Base-by-base conservation (phyloP, 192 early-diverging fungal species). In the Coemansia sp. region DNA sequence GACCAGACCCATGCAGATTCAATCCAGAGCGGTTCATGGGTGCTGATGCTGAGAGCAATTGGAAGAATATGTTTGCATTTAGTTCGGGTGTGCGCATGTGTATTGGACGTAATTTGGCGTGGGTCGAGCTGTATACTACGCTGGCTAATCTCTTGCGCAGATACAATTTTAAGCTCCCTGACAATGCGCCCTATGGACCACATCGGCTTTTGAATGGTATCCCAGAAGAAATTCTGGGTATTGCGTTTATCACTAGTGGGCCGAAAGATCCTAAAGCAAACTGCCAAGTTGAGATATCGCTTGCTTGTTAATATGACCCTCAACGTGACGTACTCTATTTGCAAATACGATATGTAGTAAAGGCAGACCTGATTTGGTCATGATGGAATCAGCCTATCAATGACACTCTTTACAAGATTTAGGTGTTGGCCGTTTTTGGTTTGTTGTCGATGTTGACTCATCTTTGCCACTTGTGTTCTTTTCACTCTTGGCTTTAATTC, bases 111-210 rank as follows among this genome's bases (percentile, higher is more conserved):
- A 71, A 72, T 38, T 55, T 85, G 48, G 80, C 69, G 0, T 62
- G 61, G 71, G 66, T 76, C 2, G 80, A 83, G 41, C 22, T 85
- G 61, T 76, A 75, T 31, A 75, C 80, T 1, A 51, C 66, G 39
- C 40, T 85, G 69, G 80, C 74, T 8, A 81, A 84, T 22, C 19
- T 83, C 13, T 46, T 85, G 39, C 80, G 74, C 20, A 62, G 56
- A 15, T 82, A 74, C 38, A 61, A 72, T 10, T 67, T 81, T 20
- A 44, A 55, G 34, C 40, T 76, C 2, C 74, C 77, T 0, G 60
- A 44, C 0, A 50, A 50, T 39, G 55, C 73, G 8, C 53, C 65
- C 4, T 80, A 80, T 29, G 77, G 77, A 17, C 77, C 69, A 5
- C 62, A 71, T 9, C 19, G 56, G 10, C 5, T 22, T 1, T 0